These are phyloP conservation scores for Nitzschia sp. DNA, from an alignment of 108 stramenopile genomes.

Conservation along the genomic window DNA sequence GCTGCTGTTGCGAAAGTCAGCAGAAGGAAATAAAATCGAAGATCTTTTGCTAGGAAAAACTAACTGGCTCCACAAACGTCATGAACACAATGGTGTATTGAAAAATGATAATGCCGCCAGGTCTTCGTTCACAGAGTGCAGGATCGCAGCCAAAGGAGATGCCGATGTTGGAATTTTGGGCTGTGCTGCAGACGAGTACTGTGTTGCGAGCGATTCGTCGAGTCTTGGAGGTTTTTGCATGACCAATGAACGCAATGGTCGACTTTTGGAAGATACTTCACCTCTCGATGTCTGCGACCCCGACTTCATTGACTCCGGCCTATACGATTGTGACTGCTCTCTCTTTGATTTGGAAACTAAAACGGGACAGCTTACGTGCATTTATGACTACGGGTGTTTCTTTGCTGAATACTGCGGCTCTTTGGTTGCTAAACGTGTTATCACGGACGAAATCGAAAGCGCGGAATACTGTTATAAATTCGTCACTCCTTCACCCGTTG, in stretches of 20 bases:
- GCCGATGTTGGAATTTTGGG: conserved; percentile 4
- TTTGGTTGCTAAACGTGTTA: not conserved
- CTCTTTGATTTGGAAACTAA: conserved; percentile 1
- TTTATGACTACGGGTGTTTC: not conserved
- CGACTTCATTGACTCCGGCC: not conserved
- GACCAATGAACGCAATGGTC: not conserved
- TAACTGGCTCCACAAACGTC: not conserved
- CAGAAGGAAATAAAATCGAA: not conserved
- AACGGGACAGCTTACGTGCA: not conserved
- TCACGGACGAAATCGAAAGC: not conserved
- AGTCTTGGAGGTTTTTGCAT: conserved; percentile 1
- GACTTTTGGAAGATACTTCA: not conserved
- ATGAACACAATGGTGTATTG: not conserved
- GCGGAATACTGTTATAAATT: not conserved
- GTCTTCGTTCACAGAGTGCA: not conserved
- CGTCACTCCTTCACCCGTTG: not conserved
- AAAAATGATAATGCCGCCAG: not conserved
- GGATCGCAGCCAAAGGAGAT: not conserved
- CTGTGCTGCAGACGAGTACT: not conserved
- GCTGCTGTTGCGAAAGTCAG: not conserved
- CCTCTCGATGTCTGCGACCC: not conserved
- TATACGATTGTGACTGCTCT: not conserved
- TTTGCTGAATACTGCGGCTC: not conserved
- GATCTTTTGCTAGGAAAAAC: not conserved
- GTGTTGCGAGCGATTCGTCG: not conserved